Base-by-base conservation (phyloP, 1,284 basidiomycete species). In the Peniophora sp. region DNA sequence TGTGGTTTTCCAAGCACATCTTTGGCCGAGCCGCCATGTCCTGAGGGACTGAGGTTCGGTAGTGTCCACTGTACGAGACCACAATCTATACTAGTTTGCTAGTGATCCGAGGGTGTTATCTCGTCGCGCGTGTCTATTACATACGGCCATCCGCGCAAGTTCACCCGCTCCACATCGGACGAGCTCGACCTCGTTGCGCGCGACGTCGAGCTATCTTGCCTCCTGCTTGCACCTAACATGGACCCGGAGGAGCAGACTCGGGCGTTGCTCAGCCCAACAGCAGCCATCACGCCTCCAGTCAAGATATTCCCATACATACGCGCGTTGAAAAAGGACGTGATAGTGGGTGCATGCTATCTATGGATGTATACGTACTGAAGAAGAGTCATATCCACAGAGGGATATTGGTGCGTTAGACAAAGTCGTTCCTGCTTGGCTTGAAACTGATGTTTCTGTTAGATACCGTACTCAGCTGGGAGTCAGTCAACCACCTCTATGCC, bases 381-480 rank as follows among this genome's bases (percentile, higher is more conserved):
- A 41, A 8, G 37, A 41, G 8, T 8, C 54, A 51, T 59, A 53
- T 37, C 36, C 42, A 50, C 59, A 86, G 82, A 73, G 70, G 64
- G 79, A 75, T 47, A 65, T 69, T 53, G 68, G 68, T 65, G 46
- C 22, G 61, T 55, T n/a, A n/a, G n/a, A n/a, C n/a, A n/a, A n/a
- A n/a, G n/a, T n/a, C n/a, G n/a, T n/a, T n/a, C n/a, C n/a, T n/a
- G n/a, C n/a, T n/a, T n/a, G n/a, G n/a, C n/a, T n/a, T n/a, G n/a
- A n/a, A n/a, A n/a, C n/a, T n/a, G n/a, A 57, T 62, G 47, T 56
- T 47, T 36, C 48, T 54, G 36, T 23, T 67, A 85, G 92, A 94
- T 61, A 81, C 82, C 45, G 78, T 87, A 5, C 64, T 94, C 48
- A 83, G 78, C 51, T 93, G 90, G 91, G 89, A 92, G 83, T 80